Evolutionary conservation across 371 early-diverging fungal genomes (phyloP).

Genomic region (Blakeslea trispora): DNA sequence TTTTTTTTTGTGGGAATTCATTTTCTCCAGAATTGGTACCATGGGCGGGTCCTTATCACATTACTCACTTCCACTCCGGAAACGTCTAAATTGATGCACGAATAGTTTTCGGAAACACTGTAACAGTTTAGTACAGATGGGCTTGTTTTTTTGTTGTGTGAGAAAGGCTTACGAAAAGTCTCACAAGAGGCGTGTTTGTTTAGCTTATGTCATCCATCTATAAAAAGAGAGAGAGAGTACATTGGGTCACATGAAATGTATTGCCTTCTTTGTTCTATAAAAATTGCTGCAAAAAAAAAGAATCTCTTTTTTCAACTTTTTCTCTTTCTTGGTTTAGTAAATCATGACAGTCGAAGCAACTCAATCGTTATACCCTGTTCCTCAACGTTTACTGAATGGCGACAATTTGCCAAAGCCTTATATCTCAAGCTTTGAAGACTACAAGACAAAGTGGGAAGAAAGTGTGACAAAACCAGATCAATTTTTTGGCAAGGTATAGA

Average conservation of each 20-base stretch:
- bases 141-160: too few species aligned
- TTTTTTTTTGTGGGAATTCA: too few species aligned
- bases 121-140: too few species aligned
- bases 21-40: too few species aligned
- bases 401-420: slow-evolving; percentile 64
- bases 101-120: too few species aligned
- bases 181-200: not conserved
- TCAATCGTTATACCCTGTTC: slow-evolving; percentile 35
- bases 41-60: too few species aligned
- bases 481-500: slow-evolving; percentile 76
- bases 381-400: slow-evolving; percentile 49
- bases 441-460: slow-evolving; percentile 69
- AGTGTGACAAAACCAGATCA: slow-evolving; percentile 69
- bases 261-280: not conserved
- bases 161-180: too few species aligned
- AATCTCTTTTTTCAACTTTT: slow-evolving; percentile 3
- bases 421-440: slow-evolving; percentile 71
- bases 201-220: not conserved
- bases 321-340: not conserved
- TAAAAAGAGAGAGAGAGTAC: not conserved
- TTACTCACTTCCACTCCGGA: too few species aligned
- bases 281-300: too few species aligned
- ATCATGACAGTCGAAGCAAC: slow-evolving; percentile 19
- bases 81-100: too few species aligned
- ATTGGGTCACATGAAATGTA: too few species aligned